A percentile compares a stretch with the other conserved stretches of the same genome.
These are phyloP conservation scores for Retiboletus fuscus DNA, from an alignment of 1,284 basidiomycete genomes.

Conservation along the genomic window DNA sequence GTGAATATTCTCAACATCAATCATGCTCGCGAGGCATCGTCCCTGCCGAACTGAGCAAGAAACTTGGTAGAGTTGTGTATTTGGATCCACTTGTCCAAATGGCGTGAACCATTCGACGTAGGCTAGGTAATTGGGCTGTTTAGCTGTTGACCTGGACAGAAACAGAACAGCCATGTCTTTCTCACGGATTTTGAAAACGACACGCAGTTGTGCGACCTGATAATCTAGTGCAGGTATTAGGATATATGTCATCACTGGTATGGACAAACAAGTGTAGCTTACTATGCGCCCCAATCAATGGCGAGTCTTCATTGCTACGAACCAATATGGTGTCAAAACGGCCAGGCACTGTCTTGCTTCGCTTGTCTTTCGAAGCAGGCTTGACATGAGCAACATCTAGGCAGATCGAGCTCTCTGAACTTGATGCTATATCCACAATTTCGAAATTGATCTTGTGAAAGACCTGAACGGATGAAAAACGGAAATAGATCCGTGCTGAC, in stretches of 20 bases:
- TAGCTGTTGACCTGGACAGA: background rate
- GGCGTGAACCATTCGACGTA: no score
- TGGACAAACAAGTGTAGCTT: no score
- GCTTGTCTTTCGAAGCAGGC: background rate
- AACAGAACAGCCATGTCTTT: background rate
- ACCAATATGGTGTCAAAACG: background rate
- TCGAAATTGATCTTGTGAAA: background rate
- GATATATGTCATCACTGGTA: no score
- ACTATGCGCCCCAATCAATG: background rate
- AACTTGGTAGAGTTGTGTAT: no score
- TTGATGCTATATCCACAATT: background rate
- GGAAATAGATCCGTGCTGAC: no score
- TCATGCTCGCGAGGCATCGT: background rate
- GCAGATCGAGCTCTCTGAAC: background rate
- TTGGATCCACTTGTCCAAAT: background rate
- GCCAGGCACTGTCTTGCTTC: background rate
- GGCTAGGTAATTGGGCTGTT: no score
- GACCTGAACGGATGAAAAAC: no score
- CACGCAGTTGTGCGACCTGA: background rate
- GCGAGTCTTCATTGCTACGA: background rate
- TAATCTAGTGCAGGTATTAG: background rate
- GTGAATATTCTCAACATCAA: no score
- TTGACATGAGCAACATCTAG: constrained; percentile 1
- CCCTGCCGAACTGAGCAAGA: background rate
- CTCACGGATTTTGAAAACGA: background rate